Percentiles rank a stretch among this genome's conserved stretches.
Conservation (phyloP, 73 alveolate genomes). For the Tetrahymena borealis region DNA sequence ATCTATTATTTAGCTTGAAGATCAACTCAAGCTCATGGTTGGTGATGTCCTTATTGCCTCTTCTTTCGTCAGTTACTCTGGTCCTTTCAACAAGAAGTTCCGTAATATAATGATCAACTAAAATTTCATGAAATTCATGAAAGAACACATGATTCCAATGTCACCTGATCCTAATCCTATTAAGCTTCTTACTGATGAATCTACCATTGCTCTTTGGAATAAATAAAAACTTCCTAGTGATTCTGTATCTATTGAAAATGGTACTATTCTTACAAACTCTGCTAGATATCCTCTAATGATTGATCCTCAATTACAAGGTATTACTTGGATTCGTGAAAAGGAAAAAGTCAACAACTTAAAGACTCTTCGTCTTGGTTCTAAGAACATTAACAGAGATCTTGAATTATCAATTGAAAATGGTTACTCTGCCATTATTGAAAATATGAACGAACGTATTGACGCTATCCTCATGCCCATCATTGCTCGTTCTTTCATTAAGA, state of each 20-base stretch:
- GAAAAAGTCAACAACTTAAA: slow-evolving; percentile 81
- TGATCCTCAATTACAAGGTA: slow-evolving; percentile 98
- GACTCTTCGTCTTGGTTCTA: slow-evolving; percentile 55
- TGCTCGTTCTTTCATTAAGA: slow-evolving; percentile 77
- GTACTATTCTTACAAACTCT: slow-evolving; percentile 93
- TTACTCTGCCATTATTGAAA: slow-evolving; percentile 95
- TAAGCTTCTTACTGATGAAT: slow-evolving; percentile 94
- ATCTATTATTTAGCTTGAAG: slow-evolving; percentile 72
- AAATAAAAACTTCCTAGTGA: slow-evolving; percentile 98
- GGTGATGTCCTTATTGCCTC: slow-evolving; percentile 98
- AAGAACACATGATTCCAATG: slow-evolving; percentile 91
- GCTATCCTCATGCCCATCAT: slow-evolving; percentile 98
- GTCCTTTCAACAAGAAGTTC: slow-evolving; percentile 98
- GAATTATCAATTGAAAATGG: slow-evolving; percentile 87
- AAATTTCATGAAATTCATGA: slow-evolving; percentile 89
- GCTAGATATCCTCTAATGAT: slow-evolving; percentile 97
- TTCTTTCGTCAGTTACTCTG: slow-evolving; percentile 98
- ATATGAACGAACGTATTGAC: slow-evolving; percentile 97
- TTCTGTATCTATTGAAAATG: slow-evolving; percentile 96
- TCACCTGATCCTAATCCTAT: slow-evolving; percentile 96
- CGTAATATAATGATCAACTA: slow-evolving; percentile 91
- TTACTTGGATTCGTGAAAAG: slow-evolving; percentile 95
- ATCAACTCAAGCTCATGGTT: slow-evolving; percentile 78
- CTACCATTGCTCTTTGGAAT: slow-evolving; percentile 98
- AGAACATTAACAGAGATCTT: slow-evolving; percentile 30